Conservation (phyloP, 2,329 filamentous ascomycete genomes). For the Fusarium vanettenii region DNA sequence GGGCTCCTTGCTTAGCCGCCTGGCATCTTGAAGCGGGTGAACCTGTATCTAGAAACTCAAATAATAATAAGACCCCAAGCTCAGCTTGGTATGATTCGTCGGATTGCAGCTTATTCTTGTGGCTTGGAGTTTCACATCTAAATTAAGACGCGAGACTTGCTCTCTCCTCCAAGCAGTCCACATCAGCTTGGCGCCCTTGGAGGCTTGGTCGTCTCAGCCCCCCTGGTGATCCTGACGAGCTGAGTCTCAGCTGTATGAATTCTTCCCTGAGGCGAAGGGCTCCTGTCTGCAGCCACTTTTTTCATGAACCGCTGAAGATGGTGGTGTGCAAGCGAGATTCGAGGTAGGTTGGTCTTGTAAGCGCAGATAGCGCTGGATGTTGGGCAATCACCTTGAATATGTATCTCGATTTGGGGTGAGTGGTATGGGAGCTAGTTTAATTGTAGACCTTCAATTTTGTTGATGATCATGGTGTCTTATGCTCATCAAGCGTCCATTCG, state of each 20-base stretch:
- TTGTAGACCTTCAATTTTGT: neutral
- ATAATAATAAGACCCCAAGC: slow-evolving; percentile 34
- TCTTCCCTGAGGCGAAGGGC: neutral
- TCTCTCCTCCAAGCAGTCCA: neutral
- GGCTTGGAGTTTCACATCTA: neutral
- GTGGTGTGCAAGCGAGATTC: neutral
- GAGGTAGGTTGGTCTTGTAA: neutral
- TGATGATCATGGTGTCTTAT: neutral
- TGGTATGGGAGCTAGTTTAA: neutral
- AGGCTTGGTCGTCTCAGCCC: neutral
- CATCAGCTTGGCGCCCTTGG: neutral
- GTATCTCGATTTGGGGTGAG: neutral
- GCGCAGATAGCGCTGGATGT: neutral
- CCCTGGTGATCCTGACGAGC: neutral
- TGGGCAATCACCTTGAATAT: neutral
- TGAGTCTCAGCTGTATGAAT: neutral
- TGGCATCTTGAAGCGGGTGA: neutral
- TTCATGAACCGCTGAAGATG: neutral
- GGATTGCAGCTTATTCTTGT: neutral
- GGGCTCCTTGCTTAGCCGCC: neutral
- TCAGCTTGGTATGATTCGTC: slow-evolving; percentile 1
- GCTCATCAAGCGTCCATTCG: neutral
- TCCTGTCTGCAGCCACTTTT: neutral
- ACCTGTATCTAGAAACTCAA: slow-evolving; percentile 34
- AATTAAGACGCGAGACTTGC: neutral